phyloP scores from a whole-genome alignment of 2,329 filamentous ascomycete species.

The Penicillium sp. region DNA sequence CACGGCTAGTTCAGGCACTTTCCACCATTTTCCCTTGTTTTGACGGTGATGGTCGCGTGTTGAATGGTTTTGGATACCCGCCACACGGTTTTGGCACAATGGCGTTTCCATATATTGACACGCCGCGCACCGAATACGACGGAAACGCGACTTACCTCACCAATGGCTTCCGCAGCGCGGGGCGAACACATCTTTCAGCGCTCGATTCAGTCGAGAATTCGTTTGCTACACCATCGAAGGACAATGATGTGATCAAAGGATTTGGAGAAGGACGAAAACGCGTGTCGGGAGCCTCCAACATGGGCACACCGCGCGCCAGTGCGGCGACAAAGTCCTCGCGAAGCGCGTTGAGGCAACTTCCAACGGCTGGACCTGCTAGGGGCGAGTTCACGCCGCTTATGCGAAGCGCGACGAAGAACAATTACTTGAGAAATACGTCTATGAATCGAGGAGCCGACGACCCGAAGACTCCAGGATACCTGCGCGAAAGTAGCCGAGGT shows the following conservation, averaged over 20 bases:
- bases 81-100: slow-evolving; percentile 53
- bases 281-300: slow-evolving; percentile 59
- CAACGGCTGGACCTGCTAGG: slow-evolving; percentile 59
- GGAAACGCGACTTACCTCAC: slow-evolving; percentile 83
- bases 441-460: slow-evolving; percentile 62
- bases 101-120: slow-evolving; percentile 76
- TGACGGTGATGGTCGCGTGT: slow-evolving; percentile 37
- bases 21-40: slow-evolving; percentile 12
- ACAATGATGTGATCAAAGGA: slow-evolving; percentile 76
- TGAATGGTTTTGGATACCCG: slow-evolving; percentile 28
- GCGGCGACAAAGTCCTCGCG: slow-evolving; percentile 54
- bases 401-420: slow-evolving; percentile 75
- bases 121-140: slow-evolving; percentile 77
- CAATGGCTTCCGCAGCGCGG: slow-evolving; percentile 64
- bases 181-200: slow-evolving; percentile 48
- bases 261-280: slow-evolving; percentile 68
- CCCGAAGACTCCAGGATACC: slow-evolving; percentile 71
- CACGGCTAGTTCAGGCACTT: slow-evolving; percentile 36
- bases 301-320: slow-evolving; percentile 77
- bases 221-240: slow-evolving; percentile 79
- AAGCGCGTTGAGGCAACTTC: slow-evolving; percentile 71
- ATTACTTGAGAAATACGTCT: slow-evolving; percentile 64
- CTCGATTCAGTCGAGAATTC: slow-evolving; percentile 89
- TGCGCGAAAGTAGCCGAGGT: slow-evolving; percentile 67
- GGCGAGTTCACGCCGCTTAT: slow-evolving; percentile 94